A percentile compares a stretch with the other conserved stretches of the same genome.
Conservation (phyloP, 768 basidiomycete species). For the Butyriboletus loyo region DNA sequence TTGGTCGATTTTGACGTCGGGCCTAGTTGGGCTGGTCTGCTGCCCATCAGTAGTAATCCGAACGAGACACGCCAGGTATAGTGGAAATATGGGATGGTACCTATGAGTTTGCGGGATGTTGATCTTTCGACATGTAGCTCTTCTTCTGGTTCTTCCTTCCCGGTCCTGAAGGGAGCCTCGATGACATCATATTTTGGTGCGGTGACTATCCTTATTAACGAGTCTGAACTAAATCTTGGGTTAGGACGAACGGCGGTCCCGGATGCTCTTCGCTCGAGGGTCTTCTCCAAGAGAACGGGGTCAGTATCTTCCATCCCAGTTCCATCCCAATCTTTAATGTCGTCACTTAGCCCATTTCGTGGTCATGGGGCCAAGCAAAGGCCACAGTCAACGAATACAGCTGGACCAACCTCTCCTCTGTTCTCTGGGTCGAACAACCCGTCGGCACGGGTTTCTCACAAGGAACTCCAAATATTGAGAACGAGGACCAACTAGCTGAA, state of each 20-base stretch:
- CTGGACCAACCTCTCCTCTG: conserved; percentile 78
- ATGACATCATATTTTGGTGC: conserved; percentile 76
- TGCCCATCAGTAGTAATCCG: conserved; percentile 60
- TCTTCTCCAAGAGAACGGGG: conserved; percentile 71
- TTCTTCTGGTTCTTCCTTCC: conserved; percentile 88
- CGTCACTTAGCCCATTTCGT: conserved; percentile 55
- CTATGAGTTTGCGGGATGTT: neutral
- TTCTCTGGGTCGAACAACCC: conserved; percentile 76
- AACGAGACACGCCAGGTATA: conserved; percentile 67
- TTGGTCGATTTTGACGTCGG: conserved; percentile 71
- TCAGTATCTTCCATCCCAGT: conserved; percentile 30
- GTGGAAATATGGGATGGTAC: too few species aligned
- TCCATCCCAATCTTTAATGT: conserved; percentile 18
- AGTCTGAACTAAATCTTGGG: neutral
- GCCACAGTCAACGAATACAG: conserved; percentile 64
- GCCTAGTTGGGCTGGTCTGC: conserved; percentile 69
- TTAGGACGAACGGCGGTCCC: conserved; percentile 78
- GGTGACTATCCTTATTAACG: neutral
- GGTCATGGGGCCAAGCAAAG: conserved; percentile 60
- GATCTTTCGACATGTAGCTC: conserved; percentile 40
- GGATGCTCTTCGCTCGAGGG: conserved; percentile 76
- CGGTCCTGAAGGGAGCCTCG: conserved; percentile 64
- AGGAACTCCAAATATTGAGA: conserved; percentile 59
- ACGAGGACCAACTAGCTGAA: conserved; percentile 55
- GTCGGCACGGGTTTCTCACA: conserved; percentile 79